Conservation (phyloP, 805 yeast species). For the Candida coleopterorum region DNA sequence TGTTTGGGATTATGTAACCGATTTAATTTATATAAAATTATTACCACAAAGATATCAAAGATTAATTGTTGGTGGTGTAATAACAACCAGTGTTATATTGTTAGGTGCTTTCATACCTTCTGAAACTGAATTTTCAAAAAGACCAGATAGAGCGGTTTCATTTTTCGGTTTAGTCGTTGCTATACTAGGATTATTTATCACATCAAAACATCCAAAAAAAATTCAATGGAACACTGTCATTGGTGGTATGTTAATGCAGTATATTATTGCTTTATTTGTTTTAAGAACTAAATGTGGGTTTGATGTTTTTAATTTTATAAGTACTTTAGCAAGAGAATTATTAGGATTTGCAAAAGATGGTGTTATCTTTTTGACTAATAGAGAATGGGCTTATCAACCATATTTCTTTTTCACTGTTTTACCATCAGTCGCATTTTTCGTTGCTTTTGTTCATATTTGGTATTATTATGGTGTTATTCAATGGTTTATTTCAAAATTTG, state of each 20-base stretch:
- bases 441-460: slow-evolving; percentile 57
- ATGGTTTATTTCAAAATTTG: slow-evolving; percentile 55
- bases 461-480: slow-evolving; percentile 57
- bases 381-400: slow-evolving; percentile 33
- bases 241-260: slow-evolving; percentile 57
- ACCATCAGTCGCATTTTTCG: slow-evolving; percentile 62
- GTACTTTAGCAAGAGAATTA: slow-evolving; percentile 51
- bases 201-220: slow-evolving; percentile 42
- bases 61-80: slow-evolving; percentile 38
- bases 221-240: slow-evolving; percentile 58
- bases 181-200: slow-evolving; percentile 36
- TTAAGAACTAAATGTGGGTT: slow-evolving; percentile 56
- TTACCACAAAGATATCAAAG: slow-evolving; percentile 39
- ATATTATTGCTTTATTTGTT: slow-evolving; percentile 55
- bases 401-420: slow-evolving; percentile 55
- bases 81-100: slow-evolving; percentile 45
- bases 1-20: slow-evolving; percentile 29
- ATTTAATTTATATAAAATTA: slow-evolving; percentile 32
- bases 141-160: slow-evolving; percentile 53
- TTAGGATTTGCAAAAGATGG: slow-evolving; percentile 56
- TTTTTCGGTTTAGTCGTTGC: slow-evolving; percentile 52
- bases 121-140: slow-evolving; percentile 41
- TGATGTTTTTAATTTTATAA: slow-evolving; percentile 58
- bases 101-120: slow-evolving; percentile 52
- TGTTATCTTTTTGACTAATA: slow-evolving; percentile 52